Percentiles rank a stretch among this genome's conserved stretches.
These are phyloP conservation scores for Eimeria nieschulzi DNA, from an alignment of 169 alveolate species.

Conservation along the genomic window DNA sequence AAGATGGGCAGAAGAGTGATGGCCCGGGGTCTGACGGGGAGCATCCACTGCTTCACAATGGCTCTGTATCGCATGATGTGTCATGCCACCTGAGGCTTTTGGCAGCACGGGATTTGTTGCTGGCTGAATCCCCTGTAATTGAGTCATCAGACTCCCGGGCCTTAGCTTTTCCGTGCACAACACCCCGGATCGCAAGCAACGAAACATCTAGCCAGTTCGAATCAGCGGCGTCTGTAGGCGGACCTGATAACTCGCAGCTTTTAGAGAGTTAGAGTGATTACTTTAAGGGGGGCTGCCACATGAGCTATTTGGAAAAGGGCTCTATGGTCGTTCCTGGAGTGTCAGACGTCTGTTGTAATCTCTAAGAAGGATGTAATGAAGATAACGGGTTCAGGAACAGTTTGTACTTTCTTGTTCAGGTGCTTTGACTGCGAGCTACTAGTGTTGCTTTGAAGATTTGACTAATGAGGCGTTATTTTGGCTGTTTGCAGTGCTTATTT, in stretches of 20 bases:
- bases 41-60: neutral
- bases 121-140: constrained; percentile 44
- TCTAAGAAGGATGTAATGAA: too few relatives aligned
- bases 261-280: constrained; percentile 7
- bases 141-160: constrained; percentile 2
- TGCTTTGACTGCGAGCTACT: neutral
- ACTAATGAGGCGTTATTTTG: neutral
- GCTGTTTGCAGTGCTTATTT: neutral
- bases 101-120: constrained; percentile 27
- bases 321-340: neutral
- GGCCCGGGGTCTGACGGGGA: neutral
- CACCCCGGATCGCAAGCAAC: constrained; percentile 11
- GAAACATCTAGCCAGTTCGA: constrained; percentile 6
- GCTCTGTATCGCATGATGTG: neutral
- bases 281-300: constrained; percentile 21
- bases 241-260: neutral
- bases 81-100: neutral
- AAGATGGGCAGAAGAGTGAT: neutral
- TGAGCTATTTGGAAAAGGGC: neutral
- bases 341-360: neutral
- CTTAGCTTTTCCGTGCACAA: neutral
- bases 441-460: neutral
- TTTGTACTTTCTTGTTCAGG: constrained; percentile 38
- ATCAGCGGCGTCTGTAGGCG: constrained; percentile 8
- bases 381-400: neutral